Evolutionary conservation across 352 stramenopile species (phyloP), one percentile per base, ranked within the genome.

Genomic region (Pythium grandisporangium): DNA sequence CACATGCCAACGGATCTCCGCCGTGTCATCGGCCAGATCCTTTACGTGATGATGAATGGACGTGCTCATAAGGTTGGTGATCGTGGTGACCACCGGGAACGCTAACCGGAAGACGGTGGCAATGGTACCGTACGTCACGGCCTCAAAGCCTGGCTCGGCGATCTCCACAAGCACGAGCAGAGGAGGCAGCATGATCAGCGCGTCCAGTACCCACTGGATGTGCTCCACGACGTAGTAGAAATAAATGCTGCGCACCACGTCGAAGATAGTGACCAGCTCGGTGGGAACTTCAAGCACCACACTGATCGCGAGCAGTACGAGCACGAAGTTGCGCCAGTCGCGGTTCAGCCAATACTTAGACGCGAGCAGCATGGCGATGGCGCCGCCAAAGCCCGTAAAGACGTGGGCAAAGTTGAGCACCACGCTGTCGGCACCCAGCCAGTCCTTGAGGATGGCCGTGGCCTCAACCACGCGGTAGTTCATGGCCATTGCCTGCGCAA

Each of bases 41-140:
- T 49, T 5, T 22, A 21, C 23, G 2, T 27, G 17, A 14, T 37
- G n/a, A n/a, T n/a, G n/a, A n/a, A n/a, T n/a, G n/a, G n/a, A n/a
- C n/a, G n/a, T n/a, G 10, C 14, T 19, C 6, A 40, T 32, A 38
- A 45, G 19, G 12, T 51, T 51, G 43, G 19, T 42, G 16, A 51
- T 6, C 20, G 43, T 27, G 5, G 29, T 22, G 6, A 30, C 40
- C 8, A 47, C 12, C 12, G 40, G 40, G n/a, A 7, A 26, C 6
- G n/a, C 25, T 6, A 47, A 11, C 13, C 29, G 25, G 40, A 26
- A 11, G 16, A 47, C 23, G 6, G 25, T 34, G 8, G 40, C 37
- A 10, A 47, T 38, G 29, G 37, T 26, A 21, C 40, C 40, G 29
- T 47, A 47, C 10, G 29, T 37, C 10, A 29, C 5, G 6, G 21